Base-by-base conservation (phyloP, 441 rosid species). In the Cnidoscolus chayamansa region DNA sequence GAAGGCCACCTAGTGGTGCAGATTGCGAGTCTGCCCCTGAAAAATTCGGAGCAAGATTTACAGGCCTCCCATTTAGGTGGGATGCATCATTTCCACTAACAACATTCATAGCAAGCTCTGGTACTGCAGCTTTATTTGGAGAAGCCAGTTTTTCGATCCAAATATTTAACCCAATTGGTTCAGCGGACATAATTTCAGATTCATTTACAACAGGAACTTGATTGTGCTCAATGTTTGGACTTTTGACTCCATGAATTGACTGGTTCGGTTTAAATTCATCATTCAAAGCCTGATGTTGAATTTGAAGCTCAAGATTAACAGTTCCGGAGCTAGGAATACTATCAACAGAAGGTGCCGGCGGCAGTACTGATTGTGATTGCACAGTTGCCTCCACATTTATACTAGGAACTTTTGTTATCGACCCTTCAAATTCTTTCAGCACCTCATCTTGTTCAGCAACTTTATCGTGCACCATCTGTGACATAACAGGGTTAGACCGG, bases 41-140 rank as follows among this genome's bases (percentile, higher is more conserved):
- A 53, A 19, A 19, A 7, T 37, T 61, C 15, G 57, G 43, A 75
- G 76, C 68, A 59, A 58, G 73, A 54, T 12, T 69, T 50, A 30
- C 53, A 56, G 79, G 64, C 1, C 35, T 57, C 73, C 72, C 72
- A 71, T 74, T 68, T 16, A 49, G 25, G 40, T 68, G 64, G 51
- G 77, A 67, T 19, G 63, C 13, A 7, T 67, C 68, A 20, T 72
- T 40, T 40, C 45, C 45, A 40, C 45, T 40, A 40, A 40, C 6
- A 40, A 40, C 45, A 40, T 40, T 78, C 75, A 68, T 72, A 32
- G 78, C 78, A 79, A 71, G 78, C 81, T 84, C 87, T 35, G 73
- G 75, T 0, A 51, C 79, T 32, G 66, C 72, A 45, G 79, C 80
- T 75, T 76, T 82, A n/a, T 65, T 58, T 2, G 57, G 61, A 54